Evolutionary conservation across 441 rosid genomes (phyloP), one percentile per base, ranked within the genome.

Genomic region (Erodium moschatum): DNA sequence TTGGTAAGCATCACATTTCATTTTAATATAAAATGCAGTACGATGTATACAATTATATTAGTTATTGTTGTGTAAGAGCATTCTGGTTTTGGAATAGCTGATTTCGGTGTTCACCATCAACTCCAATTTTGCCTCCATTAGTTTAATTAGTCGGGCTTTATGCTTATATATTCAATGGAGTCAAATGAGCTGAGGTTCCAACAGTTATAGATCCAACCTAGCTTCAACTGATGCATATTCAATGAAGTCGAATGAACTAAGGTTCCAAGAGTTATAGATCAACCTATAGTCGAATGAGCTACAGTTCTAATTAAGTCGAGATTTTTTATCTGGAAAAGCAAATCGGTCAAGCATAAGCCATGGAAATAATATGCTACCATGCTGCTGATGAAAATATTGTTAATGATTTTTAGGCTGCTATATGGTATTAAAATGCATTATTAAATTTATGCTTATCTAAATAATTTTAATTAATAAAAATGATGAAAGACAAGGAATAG

Each of bases 401-500:
- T 61, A 54, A 54, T 73, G 64, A 67, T 68, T 20, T 15, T 35
- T 27, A 68, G 52, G 52, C 58, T 72, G 62, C 72, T 68, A 78
- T 78, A 76, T 76, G 64, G 75, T 46, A 42, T 46, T 67, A 27
- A 74, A 72, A 33, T 68, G 71, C 69, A 60, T 69, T 15, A 56
- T 67, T 56, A 50, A 21, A 50, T 64, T 66, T 69, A 31, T 58
- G 12, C 50, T 61, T 73, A 67, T 66, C 64, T 67, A 66, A 68
- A 64, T n/a, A 60, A 29, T 35, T 70, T 70, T 66, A 20, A 75
- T 65, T 61, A 35, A 16, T 65, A 21, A n/a, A n/a, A n/a, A 69
- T 50, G 64, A 76, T 75, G 35, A 65, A 69, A 35, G 8, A 71
- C 19, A 63, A 67, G 68, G 76, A 76, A 67, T 42, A 20, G 65